These are phyloP conservation scores for Sicyos baderoa DNA, from an alignment of 306 rosid species.

Conservation along the genomic window DNA sequence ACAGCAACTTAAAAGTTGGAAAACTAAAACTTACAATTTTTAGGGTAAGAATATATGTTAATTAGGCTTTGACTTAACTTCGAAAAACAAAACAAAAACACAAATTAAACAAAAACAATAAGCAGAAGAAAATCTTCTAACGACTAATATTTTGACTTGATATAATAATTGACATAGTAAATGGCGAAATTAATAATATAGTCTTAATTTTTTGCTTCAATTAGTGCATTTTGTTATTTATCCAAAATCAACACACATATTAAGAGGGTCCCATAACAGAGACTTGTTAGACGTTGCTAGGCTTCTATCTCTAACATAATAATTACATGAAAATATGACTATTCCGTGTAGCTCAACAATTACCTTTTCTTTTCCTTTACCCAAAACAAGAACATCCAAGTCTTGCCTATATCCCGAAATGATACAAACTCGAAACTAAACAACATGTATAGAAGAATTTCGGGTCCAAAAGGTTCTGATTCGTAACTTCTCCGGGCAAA, in stretches of 20 bases:
- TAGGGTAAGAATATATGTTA: too few species aligned
- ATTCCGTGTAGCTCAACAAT: not conserved
- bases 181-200: too few species aligned
- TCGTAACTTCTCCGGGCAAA: conserved; percentile 26
- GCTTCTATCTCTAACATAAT: not conserved
- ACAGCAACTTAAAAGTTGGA: too few species aligned
- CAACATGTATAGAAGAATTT: not conserved
- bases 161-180: too few species aligned
- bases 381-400: not conserved
- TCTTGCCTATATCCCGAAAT: not conserved
- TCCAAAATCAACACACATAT: not conserved
- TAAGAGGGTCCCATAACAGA: not conserved
- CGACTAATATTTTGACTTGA: too few species aligned
- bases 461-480: not conserved
- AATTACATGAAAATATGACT: conserved; percentile 6
- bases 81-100: too few species aligned
- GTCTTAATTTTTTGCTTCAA: not conserved
- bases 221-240: not conserved
- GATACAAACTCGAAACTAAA: not conserved
- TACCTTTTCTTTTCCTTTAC: not conserved
- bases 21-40: too few species aligned
- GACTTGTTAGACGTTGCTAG: not conserved
- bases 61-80: too few species aligned
- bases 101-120: too few species aligned
- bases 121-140: not conserved